Evolutionary conservation across 306 rosid genomes (phyloP).

Genomic region (Carpinus fangiana): DNA sequence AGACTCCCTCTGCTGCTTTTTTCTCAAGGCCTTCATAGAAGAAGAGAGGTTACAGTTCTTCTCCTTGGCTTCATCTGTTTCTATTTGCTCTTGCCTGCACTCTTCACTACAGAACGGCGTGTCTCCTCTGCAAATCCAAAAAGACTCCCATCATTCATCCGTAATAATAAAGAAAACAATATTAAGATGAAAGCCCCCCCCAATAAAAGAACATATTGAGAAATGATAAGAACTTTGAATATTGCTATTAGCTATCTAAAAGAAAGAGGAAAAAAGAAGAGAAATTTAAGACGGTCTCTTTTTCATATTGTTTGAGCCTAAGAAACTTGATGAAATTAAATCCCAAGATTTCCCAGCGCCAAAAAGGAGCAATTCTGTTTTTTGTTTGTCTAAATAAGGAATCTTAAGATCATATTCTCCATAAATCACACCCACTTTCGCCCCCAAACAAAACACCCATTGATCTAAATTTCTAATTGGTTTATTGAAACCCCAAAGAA

Average conservation of each 20-base stretch:
- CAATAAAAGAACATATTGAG: not conserved
- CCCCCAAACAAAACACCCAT: too few species aligned
- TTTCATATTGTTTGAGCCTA: not conserved
- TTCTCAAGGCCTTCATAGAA: slow-evolving; percentile 67
- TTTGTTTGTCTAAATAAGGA: not conserved
- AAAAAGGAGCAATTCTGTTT: not conserved
- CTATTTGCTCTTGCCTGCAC: slow-evolving; percentile 85
- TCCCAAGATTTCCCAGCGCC: too few species aligned
- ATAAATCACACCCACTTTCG: not conserved
- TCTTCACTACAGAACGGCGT: slow-evolving; percentile 92
- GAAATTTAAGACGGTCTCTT: too few species aligned
- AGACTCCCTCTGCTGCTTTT: slow-evolving; percentile 70
- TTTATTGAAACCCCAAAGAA: too few species aligned
- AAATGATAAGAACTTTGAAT: not conserved
- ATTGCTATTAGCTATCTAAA: too few species aligned
- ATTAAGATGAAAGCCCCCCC: not conserved
- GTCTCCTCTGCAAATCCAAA: slow-evolving; percentile 68
- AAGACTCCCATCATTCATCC: slow-evolving; percentile 4
- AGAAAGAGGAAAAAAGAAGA: too few species aligned
- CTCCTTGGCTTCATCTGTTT: slow-evolving; percentile 69
- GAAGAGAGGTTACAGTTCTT: slow-evolving; percentile 62
- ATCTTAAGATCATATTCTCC: not conserved
- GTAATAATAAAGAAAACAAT: not conserved
- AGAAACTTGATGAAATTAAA: not conserved
- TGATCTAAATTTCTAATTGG: too few species aligned